These are phyloP conservation scores for Trichosanthes truncata DNA, from an alignment of 306 rosid species.

Conservation along the genomic window DNA sequence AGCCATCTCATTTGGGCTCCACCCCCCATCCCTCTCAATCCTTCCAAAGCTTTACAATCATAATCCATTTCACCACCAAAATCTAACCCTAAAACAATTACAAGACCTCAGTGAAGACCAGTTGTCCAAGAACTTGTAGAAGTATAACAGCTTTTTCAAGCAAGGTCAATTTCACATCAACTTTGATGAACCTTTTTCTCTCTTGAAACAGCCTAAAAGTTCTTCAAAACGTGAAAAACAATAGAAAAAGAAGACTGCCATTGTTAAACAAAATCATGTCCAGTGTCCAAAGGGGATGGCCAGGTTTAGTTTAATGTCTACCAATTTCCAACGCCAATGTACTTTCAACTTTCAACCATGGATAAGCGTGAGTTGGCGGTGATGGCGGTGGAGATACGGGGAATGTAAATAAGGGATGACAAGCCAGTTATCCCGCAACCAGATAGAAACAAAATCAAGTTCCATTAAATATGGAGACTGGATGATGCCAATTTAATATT, in stretches of 20 bases:
- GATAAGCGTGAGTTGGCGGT: slow-evolving; percentile 16
- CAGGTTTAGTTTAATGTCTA: not conserved
- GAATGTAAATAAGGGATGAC: slow-evolving; percentile 10
- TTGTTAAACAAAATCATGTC: not conserved
- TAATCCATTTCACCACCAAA: not conserved
- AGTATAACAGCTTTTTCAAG: not conserved
- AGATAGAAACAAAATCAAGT: not conserved
- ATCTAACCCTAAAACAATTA: not conserved
- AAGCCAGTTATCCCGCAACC: not conserved
- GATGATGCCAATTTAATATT: slow-evolving; percentile 16
- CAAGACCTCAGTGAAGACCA: not conserved
- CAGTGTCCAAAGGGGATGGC: not conserved
- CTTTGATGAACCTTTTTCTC: not conserved
- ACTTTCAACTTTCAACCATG: slow-evolving; percentile 15
- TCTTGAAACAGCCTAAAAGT: not conserved
- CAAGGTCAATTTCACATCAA: not conserved
- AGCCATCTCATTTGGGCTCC: slow-evolving; percentile 5
- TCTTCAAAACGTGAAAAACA: not conserved
- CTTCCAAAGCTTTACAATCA: not conserved
- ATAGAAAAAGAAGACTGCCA: not conserved
- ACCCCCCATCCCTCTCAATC: not conserved
- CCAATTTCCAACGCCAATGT: slow-evolving; percentile 4
- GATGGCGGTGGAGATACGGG: slow-evolving; percentile 24
- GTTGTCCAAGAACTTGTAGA: not conserved
- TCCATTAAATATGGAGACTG: slow-evolving; percentile 2